Base-by-base conservation (phyloP, 345 rosid genomes). In the Salix caprea region DNA sequence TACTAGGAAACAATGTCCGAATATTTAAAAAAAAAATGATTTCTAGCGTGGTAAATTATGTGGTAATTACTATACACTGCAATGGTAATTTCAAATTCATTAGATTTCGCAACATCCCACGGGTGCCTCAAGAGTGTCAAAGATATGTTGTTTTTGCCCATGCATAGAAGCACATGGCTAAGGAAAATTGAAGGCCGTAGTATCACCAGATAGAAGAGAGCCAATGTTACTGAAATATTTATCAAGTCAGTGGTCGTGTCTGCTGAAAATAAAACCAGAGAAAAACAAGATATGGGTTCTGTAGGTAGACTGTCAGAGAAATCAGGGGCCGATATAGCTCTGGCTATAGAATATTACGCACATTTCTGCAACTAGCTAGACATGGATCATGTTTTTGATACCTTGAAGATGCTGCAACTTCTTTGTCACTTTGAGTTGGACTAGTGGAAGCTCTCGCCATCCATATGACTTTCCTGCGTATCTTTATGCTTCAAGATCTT, bases 341-440 rank as follows among this genome's bases (percentile, higher is more conserved):
- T 37, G 36, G 15, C 65, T 9, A 2, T 12, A 21, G 34, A 69
- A 52, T 72, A 71, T 50, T 54, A 4, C 37, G 7, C 37, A 46
- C 68, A 50, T 37, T 37, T 67, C 36, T 67, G 67, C 65, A 52
- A 23, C 39, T 36, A 67, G 48, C 40, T 2, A 54, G 32, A 67
- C 54, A 75, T 54, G 36, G 21, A 16, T 56, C 36, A 44, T 76
- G 6, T 15, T 76, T 10, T 16, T 15, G 16, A 42, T 26, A n/a
- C 5, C 54, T 77, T 77, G 76, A 40, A 67, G 19, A 72, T 70
- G 40, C 40, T 72, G 72, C 76, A 21, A 50, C 72, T 54, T 65
- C 60, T 26, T 67, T 66, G 62, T n/a, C 28, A 10, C 62, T 50
- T 18, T 32, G 56, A 7, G 56, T 16, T 56, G 61, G 61, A 56